Base-by-base conservation (phyloP, 1,284 basidiomycete species). In the Golubevia sp. region DNA sequence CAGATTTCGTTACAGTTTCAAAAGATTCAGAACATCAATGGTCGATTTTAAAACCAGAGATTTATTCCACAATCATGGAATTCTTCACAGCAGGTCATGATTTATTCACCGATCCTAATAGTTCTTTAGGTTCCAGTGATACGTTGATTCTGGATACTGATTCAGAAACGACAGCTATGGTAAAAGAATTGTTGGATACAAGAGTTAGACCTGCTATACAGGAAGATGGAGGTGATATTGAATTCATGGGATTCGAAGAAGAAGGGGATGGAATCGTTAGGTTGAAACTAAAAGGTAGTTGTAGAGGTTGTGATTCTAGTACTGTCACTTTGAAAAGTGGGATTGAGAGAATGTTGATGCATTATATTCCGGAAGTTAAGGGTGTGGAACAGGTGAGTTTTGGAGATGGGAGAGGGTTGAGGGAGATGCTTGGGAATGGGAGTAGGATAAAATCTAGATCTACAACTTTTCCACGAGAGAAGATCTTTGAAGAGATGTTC, bases 321-420 rank as follows among this genome's bases (percentile, higher is more conserved):
- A 91, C 93, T 11, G 95, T 99, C 26, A 99, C 96, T 18, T 87
- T 99, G 67, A 99, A 98, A 87, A 90, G 88, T 20, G 94, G 95
- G 2, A 96, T 97, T 61, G 97, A 99, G 86, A 88, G 96, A 66
- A 99, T 99, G 97, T 86, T 99, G 77, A 96, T 93, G 92, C 96
- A 99, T 85, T 99, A 98, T 79, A 93, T 99, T 61, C 96, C 96
- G 4, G 95, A 99, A 85, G 96, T 99, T 34, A 91, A 96, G 84
- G 90, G 90, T n/a, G 94, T 99, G 4, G 93, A 97, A 79, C 94
- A 98, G 89, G 93, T 91, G 67, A 82, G 87, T 84, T 13, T n/a
- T 44, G 38, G 18, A 18, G 11, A 44, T 44, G 11, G 38, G 38
- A 44, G 38, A 18, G 38, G 11, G 38, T 44, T 8, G 18, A 44